Conservation (phyloP, 495 filamentous ascomycete species). For the Penicillium lividum region DNA sequence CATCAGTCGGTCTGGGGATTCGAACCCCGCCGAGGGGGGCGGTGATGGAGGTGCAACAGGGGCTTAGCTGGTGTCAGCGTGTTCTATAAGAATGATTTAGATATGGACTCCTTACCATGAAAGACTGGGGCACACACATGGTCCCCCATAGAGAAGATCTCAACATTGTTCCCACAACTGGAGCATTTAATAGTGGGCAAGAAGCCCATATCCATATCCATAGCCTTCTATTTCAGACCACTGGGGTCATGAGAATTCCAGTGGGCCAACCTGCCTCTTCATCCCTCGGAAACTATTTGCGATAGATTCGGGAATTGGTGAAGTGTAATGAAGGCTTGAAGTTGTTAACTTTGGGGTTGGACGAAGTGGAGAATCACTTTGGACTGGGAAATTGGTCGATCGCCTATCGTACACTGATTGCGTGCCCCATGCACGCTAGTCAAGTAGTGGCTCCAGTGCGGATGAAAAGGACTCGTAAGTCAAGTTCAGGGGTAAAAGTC, state of each 20-base stretch:
- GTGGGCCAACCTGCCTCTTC: conserved; percentile 17
- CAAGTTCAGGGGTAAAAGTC: conserved; percentile 18
- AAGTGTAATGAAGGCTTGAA: background rate
- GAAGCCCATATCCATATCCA: conserved; percentile 51
- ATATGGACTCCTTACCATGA: conserved; percentile 8
- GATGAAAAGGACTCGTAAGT: conserved; percentile 28
- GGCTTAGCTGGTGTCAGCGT: conserved; percentile 17
- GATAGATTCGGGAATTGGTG: background rate
- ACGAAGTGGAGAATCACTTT: background rate
- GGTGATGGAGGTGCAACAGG: conserved; percentile 37
- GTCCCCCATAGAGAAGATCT: conserved; percentile 90
- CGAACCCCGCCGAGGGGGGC: conserved; percentile 34
- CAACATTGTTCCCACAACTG: conserved; percentile 77
- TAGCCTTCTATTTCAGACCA: conserved; percentile 15
- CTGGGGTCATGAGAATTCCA: conserved; percentile 13
- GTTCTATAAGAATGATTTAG: background rate
- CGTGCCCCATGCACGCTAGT: conserved; percentile 18
- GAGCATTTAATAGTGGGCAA: conserved; percentile 97
- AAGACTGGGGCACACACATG: conserved; percentile 63
- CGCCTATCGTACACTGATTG: conserved; percentile 4
- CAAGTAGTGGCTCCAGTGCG: conserved; percentile 26
- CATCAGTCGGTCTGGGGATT: conserved; percentile 24
- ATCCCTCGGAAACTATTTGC: background rate
- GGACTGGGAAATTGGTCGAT: conserved; percentile 9
- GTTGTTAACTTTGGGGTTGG: background rate